Base-by-base conservation (phyloP, 2,329 filamentous ascomycete genomes). In the Cordyceps pruinosa region DNA sequence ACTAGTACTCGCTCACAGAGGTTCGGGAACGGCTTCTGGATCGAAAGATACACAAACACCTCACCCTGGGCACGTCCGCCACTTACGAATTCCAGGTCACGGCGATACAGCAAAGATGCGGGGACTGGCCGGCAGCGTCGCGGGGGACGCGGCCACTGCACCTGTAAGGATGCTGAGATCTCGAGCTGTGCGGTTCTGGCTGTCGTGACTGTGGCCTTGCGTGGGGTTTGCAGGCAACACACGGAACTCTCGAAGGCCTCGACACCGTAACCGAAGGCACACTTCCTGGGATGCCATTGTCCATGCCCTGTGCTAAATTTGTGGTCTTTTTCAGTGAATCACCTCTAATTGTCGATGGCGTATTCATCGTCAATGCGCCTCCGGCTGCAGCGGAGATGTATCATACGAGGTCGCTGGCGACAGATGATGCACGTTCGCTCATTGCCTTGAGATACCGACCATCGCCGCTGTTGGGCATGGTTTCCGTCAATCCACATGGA, bases 171-270 rank as follows among this genome's bases (percentile, higher is more conserved):
- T 89, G 85, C 57, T 74, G 74, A 7, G 81, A 84, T 25, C 70
- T 76, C 8, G 85, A 85, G 52, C 71, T 79, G 17, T 80, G 80
- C 17, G 70, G 54, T 67, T 68, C 52, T 74, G 72, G n/a, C 76
- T 71, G 66, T 84, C 88, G 30, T 70, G 5, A 83, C 85, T 5
- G 75, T 79, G 32, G 84, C 84, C 39, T 81, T 79, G 60, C 85
- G 80, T 41, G 66, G 75, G 1, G 84, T 87, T 2, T 64, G 66
- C 10, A 83, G 65, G 3, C 61, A 9, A 67, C 32, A 62, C 69
- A 53, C 46, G 47, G 54, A 60, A 67, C 23, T 39, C 60, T 57
- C 63, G 61, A 86, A 86, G 0, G 78, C 80, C 61, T 87, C 81
- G 3, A 87, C 70, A 2, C 83, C 83, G 0, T 77, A 82, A 0